Evolutionary conservation across 164 flowering plant species (phyloP), one percentile per base, ranked within the genome.

Genomic region (Aristolochia contorta): DNA sequence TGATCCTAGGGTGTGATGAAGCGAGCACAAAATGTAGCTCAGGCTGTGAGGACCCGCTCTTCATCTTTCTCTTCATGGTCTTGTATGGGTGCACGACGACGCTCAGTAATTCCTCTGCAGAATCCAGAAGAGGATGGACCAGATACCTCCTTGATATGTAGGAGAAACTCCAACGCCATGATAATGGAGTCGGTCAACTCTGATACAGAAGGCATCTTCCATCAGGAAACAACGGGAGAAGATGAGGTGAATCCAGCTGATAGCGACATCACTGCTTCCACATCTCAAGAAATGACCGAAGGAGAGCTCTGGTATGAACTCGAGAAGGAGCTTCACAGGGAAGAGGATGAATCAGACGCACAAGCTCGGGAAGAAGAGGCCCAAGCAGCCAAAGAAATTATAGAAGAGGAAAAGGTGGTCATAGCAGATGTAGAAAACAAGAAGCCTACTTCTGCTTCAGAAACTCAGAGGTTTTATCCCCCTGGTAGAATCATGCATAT

Each of bases 401-500:
- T 74, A 0, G 85, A 81, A 66, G 95, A 87, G 69, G 91, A 81
- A 55, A 80, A 61, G 32, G 78, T 63, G 48, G 61, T 84, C 46
- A 78, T 71, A 2, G 64, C 57, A 13, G 82, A 76, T 56, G 76
- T 70, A 14, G 89, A 80, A 65, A 72, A 68, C 60, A 69, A 62
- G 9, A 61, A 43, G 7, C n/a, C 76, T 4, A 61, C 79, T 14
- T 32, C 76, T 45, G 71, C 65, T 25, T 54, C 72, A 16, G 97
- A 93, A 62, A 79, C 71, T 57, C 85, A 61, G 13, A 79, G 66
- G 3, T 86, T 90, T 58, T 93, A 81, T 59, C 97, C 96, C 6
- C 97, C 99, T 0, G 99, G 97, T 2, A 71, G 79, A 58, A 87
- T 90, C 64, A 88, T 90, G 97, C 99, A 93, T 62, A 82, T 93